A percentile compares a stretch with the other conserved stretches of the same genome.
These are phyloP conservation scores for Phytophthora uliginosa DNA, from an alignment of 352 stramenopile species.

Conservation along the genomic window DNA sequence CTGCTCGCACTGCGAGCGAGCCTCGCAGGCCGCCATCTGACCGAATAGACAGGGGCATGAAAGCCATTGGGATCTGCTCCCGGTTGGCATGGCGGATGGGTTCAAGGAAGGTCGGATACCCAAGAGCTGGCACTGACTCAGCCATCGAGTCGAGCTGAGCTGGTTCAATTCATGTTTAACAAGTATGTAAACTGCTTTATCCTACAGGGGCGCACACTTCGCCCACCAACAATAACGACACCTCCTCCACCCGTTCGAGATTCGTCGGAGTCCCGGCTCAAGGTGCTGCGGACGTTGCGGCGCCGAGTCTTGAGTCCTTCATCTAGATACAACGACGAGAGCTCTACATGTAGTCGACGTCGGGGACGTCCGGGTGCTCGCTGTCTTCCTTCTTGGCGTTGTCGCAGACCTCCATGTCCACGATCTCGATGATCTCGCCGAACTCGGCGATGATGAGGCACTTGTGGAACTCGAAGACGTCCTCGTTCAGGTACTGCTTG, in stretches of 20 bases:
- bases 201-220: conserved; percentile 18
- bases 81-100: neutral
- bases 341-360: conserved; percentile 30
- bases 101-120: neutral
- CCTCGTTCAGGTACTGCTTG: conserved; percentile 59
- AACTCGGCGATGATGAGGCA: conserved; percentile 47
- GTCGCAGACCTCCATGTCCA: conserved; percentile 56
- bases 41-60: conserved; percentile 14
- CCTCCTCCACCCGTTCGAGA: neutral
- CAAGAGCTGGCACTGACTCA: conserved; percentile 5
- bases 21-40: neutral
- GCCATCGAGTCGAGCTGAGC: neutral
- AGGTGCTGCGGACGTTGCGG: neutral
- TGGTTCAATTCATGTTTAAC: conserved; percentile 29
- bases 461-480: conserved; percentile 67
- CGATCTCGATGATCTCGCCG: conserved; percentile 42
- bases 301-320: neutral
- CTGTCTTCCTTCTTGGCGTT: conserved; percentile 42
- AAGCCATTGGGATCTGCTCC: conserved; percentile 25
- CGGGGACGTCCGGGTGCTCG: conserved; percentile 27
- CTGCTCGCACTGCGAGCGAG: no score
- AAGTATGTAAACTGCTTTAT: conserved; percentile 18
- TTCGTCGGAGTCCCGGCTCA: conserved; percentile 13
- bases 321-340: conserved; percentile 4
- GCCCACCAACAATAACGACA: neutral